Evolutionary conservation across 495 filamentous ascomycete species (phyloP).

Genomic region (Tuber indicum): DNA sequence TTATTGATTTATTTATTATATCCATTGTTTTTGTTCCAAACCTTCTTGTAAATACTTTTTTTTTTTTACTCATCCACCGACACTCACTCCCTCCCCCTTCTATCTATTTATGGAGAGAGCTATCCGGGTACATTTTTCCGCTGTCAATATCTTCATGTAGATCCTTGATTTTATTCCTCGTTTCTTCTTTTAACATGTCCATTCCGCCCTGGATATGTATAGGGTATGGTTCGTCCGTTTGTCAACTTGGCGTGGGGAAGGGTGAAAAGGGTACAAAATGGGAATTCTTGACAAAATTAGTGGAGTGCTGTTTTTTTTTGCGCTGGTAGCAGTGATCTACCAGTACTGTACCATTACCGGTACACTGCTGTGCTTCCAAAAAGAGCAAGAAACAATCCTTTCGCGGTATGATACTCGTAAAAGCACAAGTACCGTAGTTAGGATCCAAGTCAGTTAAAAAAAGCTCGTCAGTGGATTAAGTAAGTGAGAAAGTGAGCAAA

Average conservation of each 20-base stretch:
- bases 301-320: too few species aligned
- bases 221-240: not conserved
- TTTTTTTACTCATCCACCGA: not conserved
- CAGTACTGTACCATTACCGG: too few species aligned
- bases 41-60: slow-evolving; percentile 1
- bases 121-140: not conserved
- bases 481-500: too few species aligned
- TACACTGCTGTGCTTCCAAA: too few species aligned
- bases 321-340: too few species aligned
- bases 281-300: too few species aligned
- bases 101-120: not conserved
- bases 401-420: too few species aligned
- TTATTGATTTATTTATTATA: not conserved
- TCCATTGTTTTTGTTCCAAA: not conserved
- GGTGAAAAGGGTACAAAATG: too few species aligned
- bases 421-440: too few species aligned
- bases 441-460: too few species aligned
- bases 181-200: not conserved
- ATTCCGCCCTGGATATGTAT: not conserved
- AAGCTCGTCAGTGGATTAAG: too few species aligned
- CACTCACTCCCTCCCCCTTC: not conserved
- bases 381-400: too few species aligned
- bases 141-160: slow-evolving; percentile 3
- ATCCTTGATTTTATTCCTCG: not conserved
- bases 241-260: not conserved